These are phyloP conservation scores for Candida schatavii DNA, from an alignment of 805 yeast species.

Conservation along the genomic window DNA sequence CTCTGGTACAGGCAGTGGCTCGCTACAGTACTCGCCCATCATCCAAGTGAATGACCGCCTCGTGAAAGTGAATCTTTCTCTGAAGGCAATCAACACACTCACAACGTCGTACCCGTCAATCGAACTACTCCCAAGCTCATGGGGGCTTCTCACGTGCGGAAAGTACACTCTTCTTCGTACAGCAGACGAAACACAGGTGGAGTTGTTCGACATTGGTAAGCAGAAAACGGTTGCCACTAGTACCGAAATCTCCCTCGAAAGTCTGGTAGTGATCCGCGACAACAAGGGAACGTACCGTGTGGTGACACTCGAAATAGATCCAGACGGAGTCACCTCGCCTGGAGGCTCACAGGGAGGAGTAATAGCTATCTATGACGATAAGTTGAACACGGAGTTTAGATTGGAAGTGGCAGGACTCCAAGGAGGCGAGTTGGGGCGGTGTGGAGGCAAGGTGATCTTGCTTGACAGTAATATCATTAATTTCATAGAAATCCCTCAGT, in stretches of 20 bases:
- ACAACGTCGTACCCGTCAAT: neutral
- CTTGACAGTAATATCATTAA: neutral
- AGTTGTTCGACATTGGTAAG: neutral
- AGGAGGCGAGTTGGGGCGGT: slow-evolving; percentile 2
- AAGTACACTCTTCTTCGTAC: neutral
- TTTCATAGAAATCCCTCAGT: slow-evolving; percentile 1
- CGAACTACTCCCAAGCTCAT: neutral
- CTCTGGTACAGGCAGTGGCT: too few relatives aligned
- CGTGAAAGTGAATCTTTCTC: slow-evolving; percentile 1
- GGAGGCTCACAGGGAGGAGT: neutral
- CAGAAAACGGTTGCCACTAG: neutral
- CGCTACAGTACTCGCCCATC: neutral
- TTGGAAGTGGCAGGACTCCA: neutral
- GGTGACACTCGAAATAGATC: neutral
- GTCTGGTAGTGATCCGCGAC: slow-evolving; percentile 3
- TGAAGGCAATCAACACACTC: neutral
- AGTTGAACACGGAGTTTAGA: slow-evolving; percentile 1
- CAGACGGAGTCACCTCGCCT: neutral
- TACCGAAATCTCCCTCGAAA: neutral
- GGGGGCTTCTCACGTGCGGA: slow-evolving; percentile 1
- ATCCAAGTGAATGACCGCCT: slow-evolving; percentile 1
- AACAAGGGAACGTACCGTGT: neutral
- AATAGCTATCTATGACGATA: neutral
- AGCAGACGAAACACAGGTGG: neutral
- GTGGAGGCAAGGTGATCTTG: slow-evolving; percentile 2